Evolutionary conservation across 78 protist species (phyloP), one percentile per base, ranked within the genome.

Genomic region (Emiliania huxleyi): DNA sequence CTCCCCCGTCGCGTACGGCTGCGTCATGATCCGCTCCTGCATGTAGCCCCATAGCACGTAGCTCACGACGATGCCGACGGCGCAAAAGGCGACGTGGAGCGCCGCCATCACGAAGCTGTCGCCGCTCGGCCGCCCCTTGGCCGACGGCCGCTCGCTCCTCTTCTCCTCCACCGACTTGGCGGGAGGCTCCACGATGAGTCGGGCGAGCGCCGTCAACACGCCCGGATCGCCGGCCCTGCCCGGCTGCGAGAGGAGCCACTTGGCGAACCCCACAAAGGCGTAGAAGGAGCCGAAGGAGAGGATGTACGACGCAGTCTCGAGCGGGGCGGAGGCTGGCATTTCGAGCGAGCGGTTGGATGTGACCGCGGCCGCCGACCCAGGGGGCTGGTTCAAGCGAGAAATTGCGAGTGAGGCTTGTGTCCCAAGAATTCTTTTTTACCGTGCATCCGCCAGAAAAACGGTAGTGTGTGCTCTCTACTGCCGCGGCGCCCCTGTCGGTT

Each of bases 11-110:
- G 25, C 48, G 89, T 81, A 81, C 21, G 56, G 89, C 89, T 21
- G 2, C 55, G 89, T 81, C 89, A 81, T 81, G 89, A 81, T 44
- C 29, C 56, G 6, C 56, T 81, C 89, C 22, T 81, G 89, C 89
- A 81, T 43, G n/a, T n/a, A 1, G 0, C 89, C 89, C 89, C 89
- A 81, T 22, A 11, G 8, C 4, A 81, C 44, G 55, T 44, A 81
- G 56, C 56, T 44, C 29, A 44, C 37, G 44, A n/a, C 35, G 56
- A 81, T 81, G 55, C 89, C 89, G 25, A 81, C 42, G 1, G 33
- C 11, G 89, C 56, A 40, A 15, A 44, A 2, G 56, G 4, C 0
- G 40, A 81, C 56, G 37, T 6, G n/a, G 26, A 44, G 26, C 43
- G 46, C 85, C 3, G 37, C 19, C 40, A 3, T 3, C 40, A 5